Percentiles rank a stretch among this genome's conserved stretches.
These are phyloP conservation scores for Pseudomassariella vexata DNA, from an alignment of 2,329 filamentous ascomycete species.

Conservation along the genomic window DNA sequence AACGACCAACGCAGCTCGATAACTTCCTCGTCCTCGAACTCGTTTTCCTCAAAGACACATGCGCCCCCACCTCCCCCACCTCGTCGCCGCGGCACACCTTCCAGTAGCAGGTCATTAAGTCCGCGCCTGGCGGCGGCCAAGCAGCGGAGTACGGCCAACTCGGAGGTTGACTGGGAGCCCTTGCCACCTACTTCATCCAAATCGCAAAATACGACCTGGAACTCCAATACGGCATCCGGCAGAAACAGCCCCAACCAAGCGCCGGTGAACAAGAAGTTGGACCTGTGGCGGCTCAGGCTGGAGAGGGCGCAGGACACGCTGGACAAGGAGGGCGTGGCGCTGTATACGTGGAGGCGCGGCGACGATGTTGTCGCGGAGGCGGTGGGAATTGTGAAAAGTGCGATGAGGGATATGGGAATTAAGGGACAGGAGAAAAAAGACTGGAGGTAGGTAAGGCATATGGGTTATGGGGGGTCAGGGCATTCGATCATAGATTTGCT, in stretches of 20 bases:
- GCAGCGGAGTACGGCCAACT: constrained; percentile 28
- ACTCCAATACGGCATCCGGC: constrained; percentile 17
- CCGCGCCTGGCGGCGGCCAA: constrained; percentile 19
- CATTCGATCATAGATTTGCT: too few relatives aligned
- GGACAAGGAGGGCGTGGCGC: constrained; percentile 56
- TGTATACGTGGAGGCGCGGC: constrained; percentile 70
- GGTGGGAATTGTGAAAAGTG: constrained; percentile 55
- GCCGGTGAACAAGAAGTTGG: constrained; percentile 59
- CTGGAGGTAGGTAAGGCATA: too few relatives aligned
- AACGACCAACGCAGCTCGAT: constrained; percentile 10
- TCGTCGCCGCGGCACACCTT: constrained; percentile 36
- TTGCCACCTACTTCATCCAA: constrained; percentile 29
- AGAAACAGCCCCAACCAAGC: constrained; percentile 12
- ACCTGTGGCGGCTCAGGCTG: constrained; percentile 66
- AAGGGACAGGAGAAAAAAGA: constrained; percentile 3
- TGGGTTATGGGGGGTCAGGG: too few relatives aligned
- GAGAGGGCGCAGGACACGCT: constrained; percentile 57
- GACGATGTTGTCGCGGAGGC: constrained; percentile 64
- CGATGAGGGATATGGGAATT: constrained; percentile 36
- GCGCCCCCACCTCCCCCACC: constrained; percentile 41
- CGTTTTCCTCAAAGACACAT: constrained; percentile 9
- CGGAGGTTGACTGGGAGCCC: constrained; percentile 32
- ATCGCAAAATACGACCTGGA: constrained; percentile 12
- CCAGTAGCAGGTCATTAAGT: constrained; percentile 21
- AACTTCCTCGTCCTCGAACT: constrained; percentile 8